Evolutionary conservation across 2,329 filamentous ascomycete genomes (phyloP).

Genomic region (Beauveria rudraprayagi): DNA sequence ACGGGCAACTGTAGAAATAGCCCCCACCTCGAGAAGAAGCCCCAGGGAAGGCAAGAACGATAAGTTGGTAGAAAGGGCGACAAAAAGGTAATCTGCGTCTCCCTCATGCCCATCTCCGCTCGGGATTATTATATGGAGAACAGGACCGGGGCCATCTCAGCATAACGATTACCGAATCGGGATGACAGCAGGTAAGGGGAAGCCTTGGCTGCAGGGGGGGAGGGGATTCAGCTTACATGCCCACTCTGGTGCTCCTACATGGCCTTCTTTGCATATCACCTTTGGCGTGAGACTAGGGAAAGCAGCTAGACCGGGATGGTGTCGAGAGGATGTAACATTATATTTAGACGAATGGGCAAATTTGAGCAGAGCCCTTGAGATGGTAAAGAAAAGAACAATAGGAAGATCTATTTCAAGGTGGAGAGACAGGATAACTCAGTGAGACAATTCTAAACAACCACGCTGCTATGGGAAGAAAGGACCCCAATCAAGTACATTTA

Average conservation of each 20-base stretch:
- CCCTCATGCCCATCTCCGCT: neutral
- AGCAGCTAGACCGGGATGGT: neutral
- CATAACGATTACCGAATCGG: conserved; percentile 9
- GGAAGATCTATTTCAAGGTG: neutral
- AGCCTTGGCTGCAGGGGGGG: neutral
- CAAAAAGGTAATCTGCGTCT: neutral
- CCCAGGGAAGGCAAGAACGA: neutral
- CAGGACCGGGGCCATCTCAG: neutral
- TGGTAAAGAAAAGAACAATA: neutral
- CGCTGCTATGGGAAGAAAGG: neutral
- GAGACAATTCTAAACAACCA: neutral
- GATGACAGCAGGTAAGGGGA: neutral
- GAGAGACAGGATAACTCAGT: neutral
- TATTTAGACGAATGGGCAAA: neutral
- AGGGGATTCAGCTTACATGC: conserved; percentile 5
- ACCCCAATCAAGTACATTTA: neutral
- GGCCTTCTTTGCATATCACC: neutral
- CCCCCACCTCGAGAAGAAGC: neutral
- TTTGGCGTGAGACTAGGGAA: neutral
- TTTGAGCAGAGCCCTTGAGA: neutral
- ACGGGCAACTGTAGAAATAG: neutral
- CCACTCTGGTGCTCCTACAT: neutral
- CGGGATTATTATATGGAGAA: conserved; percentile 2
- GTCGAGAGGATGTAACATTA: neutral
- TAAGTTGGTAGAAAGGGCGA: neutral